A percentile compares a stretch with the other conserved stretches of the same genome.
Conservation (phyloP, 1,284 basidiomycete genomes). For the Apiotrichum siamense region DNA sequence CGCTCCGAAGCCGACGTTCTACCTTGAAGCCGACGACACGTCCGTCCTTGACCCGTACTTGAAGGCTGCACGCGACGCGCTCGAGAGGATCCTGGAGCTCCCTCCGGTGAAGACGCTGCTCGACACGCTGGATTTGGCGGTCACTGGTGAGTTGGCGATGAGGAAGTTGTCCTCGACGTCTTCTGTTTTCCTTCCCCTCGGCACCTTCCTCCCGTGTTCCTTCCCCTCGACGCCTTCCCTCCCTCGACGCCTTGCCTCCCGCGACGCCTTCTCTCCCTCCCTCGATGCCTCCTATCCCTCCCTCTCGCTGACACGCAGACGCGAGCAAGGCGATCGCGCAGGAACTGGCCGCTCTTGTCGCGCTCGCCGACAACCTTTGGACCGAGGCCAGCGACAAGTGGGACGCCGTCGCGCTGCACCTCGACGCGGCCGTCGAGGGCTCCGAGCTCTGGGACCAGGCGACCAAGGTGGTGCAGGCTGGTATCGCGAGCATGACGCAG, state of each 20-base stretch:
- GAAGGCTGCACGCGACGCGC: conserved; percentile 5
- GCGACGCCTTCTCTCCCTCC: too few species aligned
- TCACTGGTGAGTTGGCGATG: conserved; percentile 1
- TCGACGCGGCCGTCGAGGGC: conserved; percentile 24
- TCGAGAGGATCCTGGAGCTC: conserved; percentile 4
- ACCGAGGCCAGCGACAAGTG: conserved; percentile 22
- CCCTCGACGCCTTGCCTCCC: too few species aligned
- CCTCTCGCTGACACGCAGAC: conserved; percentile 23
- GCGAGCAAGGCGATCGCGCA: conserved; percentile 34
- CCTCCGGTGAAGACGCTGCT: conserved; percentile 14
- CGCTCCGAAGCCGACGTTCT: conserved; percentile 9
- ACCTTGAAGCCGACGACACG: conserved; percentile 4
- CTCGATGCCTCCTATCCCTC: background rate
- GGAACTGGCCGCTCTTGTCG: conserved; percentile 40
- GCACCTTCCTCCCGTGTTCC: too few species aligned
- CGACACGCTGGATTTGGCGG: conserved; percentile 11
- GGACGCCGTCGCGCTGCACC: conserved; percentile 40
- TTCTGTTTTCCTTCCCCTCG: too few species aligned
- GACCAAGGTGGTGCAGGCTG: conserved; percentile 33
- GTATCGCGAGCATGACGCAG: conserved; percentile 42
- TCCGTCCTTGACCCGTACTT: conserved; percentile 13
- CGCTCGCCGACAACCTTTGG: conserved; percentile 38
- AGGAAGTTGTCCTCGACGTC: too few species aligned
- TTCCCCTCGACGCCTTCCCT: too few species aligned
- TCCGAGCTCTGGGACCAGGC: conserved; percentile 39